Conservation (phyloP, 208 protist genomes). For the Leishmania guyanensis region DNA sequence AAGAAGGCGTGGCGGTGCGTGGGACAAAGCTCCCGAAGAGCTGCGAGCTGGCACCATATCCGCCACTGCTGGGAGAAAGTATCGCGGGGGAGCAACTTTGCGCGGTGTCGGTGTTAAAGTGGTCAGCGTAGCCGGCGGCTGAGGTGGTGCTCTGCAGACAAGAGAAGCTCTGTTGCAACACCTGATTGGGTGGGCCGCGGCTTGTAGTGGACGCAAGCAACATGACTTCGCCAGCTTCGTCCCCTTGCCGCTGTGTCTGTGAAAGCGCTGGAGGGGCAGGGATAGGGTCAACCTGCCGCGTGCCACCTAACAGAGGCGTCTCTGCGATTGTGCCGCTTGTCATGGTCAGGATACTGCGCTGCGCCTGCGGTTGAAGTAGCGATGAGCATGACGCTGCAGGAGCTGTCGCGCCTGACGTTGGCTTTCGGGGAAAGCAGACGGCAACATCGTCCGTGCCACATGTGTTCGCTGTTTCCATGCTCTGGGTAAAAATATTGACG, state of each 20-base stretch:
- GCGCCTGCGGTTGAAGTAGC: not conserved
- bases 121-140: conserved; percentile 1
- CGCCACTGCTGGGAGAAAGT: conserved; percentile 2
- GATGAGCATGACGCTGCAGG: not conserved
- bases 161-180: conserved; percentile 24
- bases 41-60: not conserved
- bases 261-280: not conserved
- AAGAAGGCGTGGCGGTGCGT: not conserved
- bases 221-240: conserved; percentile 24
- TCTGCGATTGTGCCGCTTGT: not conserved
- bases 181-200: not conserved
- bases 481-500: conserved; percentile 29
- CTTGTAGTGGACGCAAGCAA: conserved; percentile 21
- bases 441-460: not conserved
- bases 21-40: conserved; percentile 17
- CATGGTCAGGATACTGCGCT: not conserved
- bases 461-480: conserved; percentile 4
- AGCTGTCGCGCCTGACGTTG: not conserved
- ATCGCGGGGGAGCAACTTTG: conserved; percentile 6
- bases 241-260: not conserved
- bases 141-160: conserved; percentile 13
- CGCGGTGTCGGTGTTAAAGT: conserved; percentile 5
- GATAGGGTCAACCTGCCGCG: not conserved
- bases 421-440: not conserved
- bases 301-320: not conserved